A percentile compares a stretch with the other conserved stretches of the same genome.
phyloP scores from a whole-genome alignment of 306 rosid genomes.

The Urtica urens region DNA sequence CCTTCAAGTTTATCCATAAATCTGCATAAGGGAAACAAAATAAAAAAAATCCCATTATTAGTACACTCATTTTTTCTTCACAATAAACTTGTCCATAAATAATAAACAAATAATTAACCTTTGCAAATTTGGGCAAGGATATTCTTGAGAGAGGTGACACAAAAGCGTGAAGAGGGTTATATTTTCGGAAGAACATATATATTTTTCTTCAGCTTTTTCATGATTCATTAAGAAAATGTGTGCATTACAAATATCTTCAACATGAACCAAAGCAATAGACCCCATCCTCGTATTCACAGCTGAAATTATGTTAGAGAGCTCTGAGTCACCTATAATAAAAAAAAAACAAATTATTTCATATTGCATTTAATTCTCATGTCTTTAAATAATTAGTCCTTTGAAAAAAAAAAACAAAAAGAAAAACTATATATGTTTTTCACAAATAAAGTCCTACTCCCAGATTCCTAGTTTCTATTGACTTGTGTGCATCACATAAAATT shows the following conservation, averaged over 20 bases:
- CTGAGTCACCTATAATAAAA: constrained; percentile 33
- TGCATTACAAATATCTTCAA: constrained; percentile 68
- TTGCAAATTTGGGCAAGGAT: constrained; percentile 24
- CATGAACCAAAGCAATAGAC: constrained; percentile 58
- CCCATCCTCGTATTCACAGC: constrained; percentile 75
- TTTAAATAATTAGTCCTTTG: not conserved
- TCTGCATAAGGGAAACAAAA: constrained; percentile 14
- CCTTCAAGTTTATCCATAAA: constrained; percentile 24
- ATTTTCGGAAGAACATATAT: constrained; percentile 47
- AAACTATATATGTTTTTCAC: not conserved
- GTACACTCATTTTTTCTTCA: not conserved
- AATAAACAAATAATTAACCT: constrained; percentile 13
- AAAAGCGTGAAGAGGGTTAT: constrained; percentile 31
- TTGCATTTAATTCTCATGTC: not conserved
- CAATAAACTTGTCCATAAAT: not conserved
- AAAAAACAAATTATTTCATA: too few relatives aligned
- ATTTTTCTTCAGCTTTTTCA: constrained; percentile 44
- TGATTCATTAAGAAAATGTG: constrained; percentile 77
- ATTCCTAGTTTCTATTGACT: too few relatives aligned
- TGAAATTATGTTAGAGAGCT: constrained; percentile 33
- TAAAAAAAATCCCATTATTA: too few relatives aligned
- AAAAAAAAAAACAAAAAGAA: not conserved
- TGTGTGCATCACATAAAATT: too few relatives aligned
- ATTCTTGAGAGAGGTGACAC: constrained; percentile 29
- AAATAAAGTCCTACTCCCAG: too few relatives aligned